Base-by-base conservation (phyloP, 768 basidiomycete genomes). In the Cyathus striatus region DNA sequence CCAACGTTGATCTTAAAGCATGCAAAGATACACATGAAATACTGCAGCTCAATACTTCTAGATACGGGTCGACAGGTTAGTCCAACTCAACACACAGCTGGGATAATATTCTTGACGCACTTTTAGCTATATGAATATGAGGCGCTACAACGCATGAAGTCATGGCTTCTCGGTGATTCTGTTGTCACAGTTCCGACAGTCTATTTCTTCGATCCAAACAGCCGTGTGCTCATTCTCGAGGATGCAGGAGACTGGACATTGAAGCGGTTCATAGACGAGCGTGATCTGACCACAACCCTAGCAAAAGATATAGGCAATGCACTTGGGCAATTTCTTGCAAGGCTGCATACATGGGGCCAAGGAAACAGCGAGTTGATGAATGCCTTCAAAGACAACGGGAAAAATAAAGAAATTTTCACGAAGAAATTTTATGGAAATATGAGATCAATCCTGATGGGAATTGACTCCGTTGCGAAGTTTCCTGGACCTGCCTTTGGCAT, bases 371-470 rank as follows among this genome's bases (percentile, higher is more conserved):
- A 36, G 7, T 7, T 36, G 7, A 7, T 9, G 12, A 7, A 36
- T 9, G 10, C 6, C 17, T 36, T 36, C 17, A 18, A 30, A 30
- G 42, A 41, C 50, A 32, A 44, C 40, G 42, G 44, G 39, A 43
- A 50, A 9, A 23, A 14, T 12, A 25, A 40, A 22, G 26, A 6
- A 14, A 18, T 16, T 33, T 63, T 69, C 3, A n/a, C n/a, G 27
- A 63, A 56, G 47, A 55, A 49, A 5, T 73, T 64, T 16, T 80
- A 79, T 45, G 76, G 72, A 17, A 55, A 64, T 23, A 52, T 81
- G 25, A 60, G 65, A 36, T 52, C 55, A 16, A 70, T 68, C 0
- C 46, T 75, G 41, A 56, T 48, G 4, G 66, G 65, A 6, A 50
- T 44, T 14, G 45, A 48, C 13, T 42, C 50, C 9, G 30, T 66